These are phyloP conservation scores for Pyracantha coccinea DNA, from an alignment of 331 rosid genomes.

Conservation along the genomic window DNA sequence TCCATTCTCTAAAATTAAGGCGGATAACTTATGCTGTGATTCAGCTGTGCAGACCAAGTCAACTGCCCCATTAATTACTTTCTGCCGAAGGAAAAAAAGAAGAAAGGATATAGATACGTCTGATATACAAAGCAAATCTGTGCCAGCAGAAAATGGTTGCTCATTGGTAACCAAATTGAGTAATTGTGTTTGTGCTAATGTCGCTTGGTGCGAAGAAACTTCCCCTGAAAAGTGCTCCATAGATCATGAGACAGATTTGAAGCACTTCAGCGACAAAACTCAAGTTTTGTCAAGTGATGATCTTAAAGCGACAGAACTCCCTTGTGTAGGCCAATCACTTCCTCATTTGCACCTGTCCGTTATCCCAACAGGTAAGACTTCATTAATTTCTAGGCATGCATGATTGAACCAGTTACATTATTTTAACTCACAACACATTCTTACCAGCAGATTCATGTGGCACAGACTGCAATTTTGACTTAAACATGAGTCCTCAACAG, in stretches of 20 bases:
- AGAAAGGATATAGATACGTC: conserved; percentile 26
- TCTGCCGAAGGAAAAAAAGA: conserved; percentile 39
- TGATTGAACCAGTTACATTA: background rate
- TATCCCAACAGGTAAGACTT: conserved; percentile 33
- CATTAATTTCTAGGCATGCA: background rate
- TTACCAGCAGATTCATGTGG: conserved; percentile 27
- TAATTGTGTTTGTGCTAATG: conserved; percentile 21
- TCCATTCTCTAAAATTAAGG: conserved; percentile 22
- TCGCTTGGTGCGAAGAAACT: conserved; percentile 15
- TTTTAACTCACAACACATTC: background rate
- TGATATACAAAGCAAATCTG: conserved; percentile 12
- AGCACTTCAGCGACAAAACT: conserved; percentile 28
- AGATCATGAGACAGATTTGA: conserved; percentile 26
- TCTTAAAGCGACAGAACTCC: conserved; percentile 7
- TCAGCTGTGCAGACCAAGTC: background rate
- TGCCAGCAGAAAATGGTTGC: conserved; percentile 15
- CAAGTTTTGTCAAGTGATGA: conserved; percentile 12
- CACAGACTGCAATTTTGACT: conserved; percentile 24
- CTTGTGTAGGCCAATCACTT: conserved; percentile 8
- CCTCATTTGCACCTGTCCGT: conserved; percentile 23
- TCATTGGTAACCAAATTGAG: conserved; percentile 31
- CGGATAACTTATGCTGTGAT: conserved; percentile 9
- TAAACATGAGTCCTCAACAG: conserved; percentile 29
- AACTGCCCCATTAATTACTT: conserved; percentile 34
- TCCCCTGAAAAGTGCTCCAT: conserved; percentile 16